phyloP scores from a whole-genome alignment of 2,329 filamentous ascomycete genomes.

The Tolypocladium endophyticum region DNA sequence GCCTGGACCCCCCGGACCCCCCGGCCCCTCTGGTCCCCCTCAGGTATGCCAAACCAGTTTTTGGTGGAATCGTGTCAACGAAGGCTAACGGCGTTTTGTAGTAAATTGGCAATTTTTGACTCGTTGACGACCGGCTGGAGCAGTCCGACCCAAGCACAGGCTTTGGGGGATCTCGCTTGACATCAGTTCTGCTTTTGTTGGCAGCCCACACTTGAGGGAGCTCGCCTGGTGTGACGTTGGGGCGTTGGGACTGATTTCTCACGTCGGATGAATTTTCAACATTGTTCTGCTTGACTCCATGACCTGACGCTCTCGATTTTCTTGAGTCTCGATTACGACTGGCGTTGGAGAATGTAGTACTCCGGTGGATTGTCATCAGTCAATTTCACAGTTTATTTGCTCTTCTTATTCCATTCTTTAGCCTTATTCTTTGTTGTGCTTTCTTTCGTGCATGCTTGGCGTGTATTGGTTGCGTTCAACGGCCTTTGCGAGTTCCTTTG shows the following conservation, averaged over 20 bases:
- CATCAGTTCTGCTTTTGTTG: constrained; percentile 11
- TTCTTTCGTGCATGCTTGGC: constrained; percentile 7
- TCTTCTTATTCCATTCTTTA: constrained; percentile 11
- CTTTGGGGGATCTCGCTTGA: constrained; percentile 7
- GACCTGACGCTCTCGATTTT: constrained; percentile 17
- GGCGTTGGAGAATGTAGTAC: constrained; percentile 30
- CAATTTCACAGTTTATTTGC: constrained; percentile 21
- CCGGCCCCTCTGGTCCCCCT: constrained; percentile 24
- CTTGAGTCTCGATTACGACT: constrained; percentile 25
- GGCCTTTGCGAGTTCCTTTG: not conserved
- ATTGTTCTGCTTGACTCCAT: constrained; percentile 20
- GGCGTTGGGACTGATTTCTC: constrained; percentile 19
- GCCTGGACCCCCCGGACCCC: constrained; percentile 25
- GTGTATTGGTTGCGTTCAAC: not conserved
- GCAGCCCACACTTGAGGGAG: constrained; percentile 7
- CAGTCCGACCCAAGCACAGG: constrained; percentile 3
- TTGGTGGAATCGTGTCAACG: not conserved
- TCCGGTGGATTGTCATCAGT: constrained; percentile 26
- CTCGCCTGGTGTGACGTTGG: constrained; percentile 13
- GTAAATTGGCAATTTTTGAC: constrained; percentile 4
- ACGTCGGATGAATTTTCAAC: constrained; percentile 9
- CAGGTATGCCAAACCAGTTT: constrained; percentile 19
- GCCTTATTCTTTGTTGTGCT: constrained; percentile 13
- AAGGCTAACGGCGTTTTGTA: constrained; percentile 1
- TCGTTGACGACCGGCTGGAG: constrained; percentile 1